Evolutionary conservation across 352 stramenopile genomes (phyloP), one percentile per base, ranked within the genome.

Genomic region (Pythium apleroticum): DNA sequence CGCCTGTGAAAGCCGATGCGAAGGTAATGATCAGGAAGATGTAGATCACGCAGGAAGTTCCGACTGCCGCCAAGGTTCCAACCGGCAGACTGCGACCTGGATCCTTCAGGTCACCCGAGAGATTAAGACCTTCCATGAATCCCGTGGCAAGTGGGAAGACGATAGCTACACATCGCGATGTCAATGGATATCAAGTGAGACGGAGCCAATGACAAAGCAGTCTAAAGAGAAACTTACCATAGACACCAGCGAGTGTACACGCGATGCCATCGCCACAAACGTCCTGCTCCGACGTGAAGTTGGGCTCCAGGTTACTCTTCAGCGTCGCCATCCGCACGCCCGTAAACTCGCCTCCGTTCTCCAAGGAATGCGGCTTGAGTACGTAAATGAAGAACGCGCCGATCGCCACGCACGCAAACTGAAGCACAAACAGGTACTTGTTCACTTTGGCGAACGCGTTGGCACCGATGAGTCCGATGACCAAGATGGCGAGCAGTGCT

Each of bases 91-190:
- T 89, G 52, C 75, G 79, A 81, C 82, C 82, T 43, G 86, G 82
- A 63, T 91, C 76, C 52, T 89, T 81, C 17, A 95, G 63, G 59
- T 95, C 86, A 30, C 86, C 86, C 0, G 76, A 89, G n/a, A 95
- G 65, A 56, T 95, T 95, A 3, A 90, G 69, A 14, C 86, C 86
- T 66, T 91, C 86, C 83, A 93, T 93, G 57, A 93, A 91, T 6
- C 87, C 87, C 9, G 86, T 96, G 20, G 88, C 80, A 7, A 90
- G 80, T 35, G 85, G 84, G 56, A 95, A 96, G 41, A 95, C 80
- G 39, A 96, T 85, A 8, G 73, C 78, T 84, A 28, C 20, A 61
- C 9, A 12, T 24, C 25, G n/a, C 22, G 27, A 15, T 24, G 15
- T 0, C 5, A 33, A 33, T 10, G 30, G 5, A 33, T 10, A 33